phyloP scores from a whole-genome alignment of 78 protist species.

The Dictyostelium firmibasis region DNA sequence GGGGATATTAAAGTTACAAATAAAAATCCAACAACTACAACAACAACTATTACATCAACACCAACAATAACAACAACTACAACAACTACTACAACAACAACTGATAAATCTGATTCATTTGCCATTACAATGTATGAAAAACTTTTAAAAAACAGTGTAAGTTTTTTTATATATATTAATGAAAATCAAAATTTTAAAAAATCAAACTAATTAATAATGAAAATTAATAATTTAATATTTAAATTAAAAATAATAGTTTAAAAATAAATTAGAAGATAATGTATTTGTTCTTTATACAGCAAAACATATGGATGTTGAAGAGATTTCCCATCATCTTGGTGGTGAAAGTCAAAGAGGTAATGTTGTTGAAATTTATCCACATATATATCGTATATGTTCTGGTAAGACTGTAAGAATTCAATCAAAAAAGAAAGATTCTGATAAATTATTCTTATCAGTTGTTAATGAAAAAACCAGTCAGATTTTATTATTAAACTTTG shows the following conservation, averaged over 20 bases:
- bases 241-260: neutral
- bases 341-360: neutral
- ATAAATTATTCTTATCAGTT: neutral
- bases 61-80: neutral
- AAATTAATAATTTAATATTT: neutral
- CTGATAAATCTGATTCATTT: neutral
- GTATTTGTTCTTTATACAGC: neutral
- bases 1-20: too few species aligned
- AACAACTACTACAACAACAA: neutral
- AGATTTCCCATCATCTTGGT: neutral
- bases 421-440: neutral
- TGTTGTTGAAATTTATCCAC: neutral
- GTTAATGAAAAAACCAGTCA: neutral
- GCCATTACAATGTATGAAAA: neutral
- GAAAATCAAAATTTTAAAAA: too few species aligned
- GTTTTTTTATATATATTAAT: too few species aligned
- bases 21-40: neutral
- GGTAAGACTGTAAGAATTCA: neutral
- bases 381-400: neutral
- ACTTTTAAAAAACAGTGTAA: neutral
- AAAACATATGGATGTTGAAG: neutral
- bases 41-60: neutral
- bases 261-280: neutral
- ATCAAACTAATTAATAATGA: neutral
- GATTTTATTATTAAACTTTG: neutral